Base-by-base conservation (phyloP, 148 eudicot species). In the Vaccinium corymbosum region DNA sequence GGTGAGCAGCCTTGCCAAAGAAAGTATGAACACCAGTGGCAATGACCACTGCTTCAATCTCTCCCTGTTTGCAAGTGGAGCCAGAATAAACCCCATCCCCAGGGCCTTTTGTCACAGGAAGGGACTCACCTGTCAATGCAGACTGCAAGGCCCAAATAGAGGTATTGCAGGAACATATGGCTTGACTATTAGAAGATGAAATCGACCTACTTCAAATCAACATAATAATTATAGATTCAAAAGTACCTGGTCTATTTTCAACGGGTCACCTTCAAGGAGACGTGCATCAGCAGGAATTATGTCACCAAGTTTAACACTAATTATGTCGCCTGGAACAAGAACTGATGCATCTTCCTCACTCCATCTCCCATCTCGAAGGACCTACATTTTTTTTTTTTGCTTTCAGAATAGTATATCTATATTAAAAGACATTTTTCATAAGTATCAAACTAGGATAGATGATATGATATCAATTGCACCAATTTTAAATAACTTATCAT, bases 1-100 rank as follows among this genome's bases (percentile, higher is more conserved):
- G 90, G 79, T 91, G 93, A 88, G 91, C 93, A 83, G 93, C 93
- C 86, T 91, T 89, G 62, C 91, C 91, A 81, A 90, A 89, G 85
- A 90, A 90, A 35, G 92, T 87, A 52, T 90, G 92, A 55, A 89
- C 92, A 53, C 92, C 91, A 0, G 93, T 91, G 68, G 91, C 93
- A 66, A 89, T 89, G 73, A 91, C 91, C 53, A 90, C 88, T 78
- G 90, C 91, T 79, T 90, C 92, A 17, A 89, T 90, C 85, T 90
- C 92, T 49, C 92, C 91, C 62, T 91, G 93, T 76, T 91, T 89
- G 81, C 93, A 91, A 32, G 91, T 91, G 66, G 93, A 91, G 4
- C 93, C 93, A 2, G 93, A 89, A 83, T 87, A 91, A 46, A 89
- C 90, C 15, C 90, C 91, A 82, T 89, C 90, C 38, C 90, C 81